phyloP scores from a whole-genome alignment of 2,329 filamentous ascomycete genomes.

The Endothia cerciana region DNA sequence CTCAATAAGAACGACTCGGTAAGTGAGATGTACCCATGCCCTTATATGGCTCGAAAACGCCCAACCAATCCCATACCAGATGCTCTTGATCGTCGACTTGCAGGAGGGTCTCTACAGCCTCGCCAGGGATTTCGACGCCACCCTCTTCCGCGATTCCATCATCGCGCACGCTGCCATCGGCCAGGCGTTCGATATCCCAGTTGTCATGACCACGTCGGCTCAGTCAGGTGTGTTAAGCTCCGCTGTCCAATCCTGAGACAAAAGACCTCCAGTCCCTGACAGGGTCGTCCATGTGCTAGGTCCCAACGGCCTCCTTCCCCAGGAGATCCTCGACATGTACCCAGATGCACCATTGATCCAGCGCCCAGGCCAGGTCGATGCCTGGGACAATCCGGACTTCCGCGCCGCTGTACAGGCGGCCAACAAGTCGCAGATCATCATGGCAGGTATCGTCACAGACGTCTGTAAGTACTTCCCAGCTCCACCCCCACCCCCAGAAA shows the following conservation, averaged over 20 bases:
- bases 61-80: conserved; percentile 35
- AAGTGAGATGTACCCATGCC: neutral
- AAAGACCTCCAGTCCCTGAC: conserved; percentile 14
- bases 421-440: conserved; percentile 70
- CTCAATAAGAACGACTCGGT: conserved; percentile 39
- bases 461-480: conserved; percentile 52
- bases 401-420: conserved; percentile 66
- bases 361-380: conserved; percentile 74
- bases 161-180: conserved; percentile 69
- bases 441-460: conserved; percentile 75
- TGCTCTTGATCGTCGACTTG: conserved; percentile 62
- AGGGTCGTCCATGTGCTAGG: conserved; percentile 42
- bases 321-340: conserved; percentile 70
- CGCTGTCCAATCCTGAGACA: neutral
- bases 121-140: conserved; percentile 69
- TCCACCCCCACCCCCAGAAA: neutral
- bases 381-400: conserved; percentile 77
- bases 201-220: conserved; percentile 72
- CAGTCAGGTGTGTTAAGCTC: conserved; percentile 46
- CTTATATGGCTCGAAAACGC: neutral
- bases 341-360: conserved; percentile 68
- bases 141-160: conserved; percentile 68
- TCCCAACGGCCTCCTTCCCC: conserved; percentile 72
- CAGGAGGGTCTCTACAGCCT: conserved; percentile 62
- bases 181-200: conserved; percentile 68